Evolutionary conservation across 2,329 filamentous ascomycete genomes (phyloP).

Genomic region (Seiridium cupressi): DNA sequence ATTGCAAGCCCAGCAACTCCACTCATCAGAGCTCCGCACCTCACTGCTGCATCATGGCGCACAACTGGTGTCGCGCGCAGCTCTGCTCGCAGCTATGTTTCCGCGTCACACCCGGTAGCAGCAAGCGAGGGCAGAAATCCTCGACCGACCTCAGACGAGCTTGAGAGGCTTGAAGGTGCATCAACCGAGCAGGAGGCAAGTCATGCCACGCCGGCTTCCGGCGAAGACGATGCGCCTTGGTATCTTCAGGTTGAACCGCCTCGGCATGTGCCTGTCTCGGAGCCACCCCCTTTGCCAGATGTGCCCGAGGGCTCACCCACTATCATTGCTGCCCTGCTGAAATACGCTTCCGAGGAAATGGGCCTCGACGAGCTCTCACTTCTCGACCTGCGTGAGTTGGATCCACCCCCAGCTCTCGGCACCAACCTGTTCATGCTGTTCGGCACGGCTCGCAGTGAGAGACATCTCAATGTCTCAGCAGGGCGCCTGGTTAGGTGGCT

Average conservation of each 20-base stretch:
- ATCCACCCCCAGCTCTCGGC: slow-evolving; percentile 84
- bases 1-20: slow-evolving; percentile 14
- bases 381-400: slow-evolving; percentile 78
- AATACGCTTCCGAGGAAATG: slow-evolving; percentile 79
- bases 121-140: background rate
- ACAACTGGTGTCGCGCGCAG: background rate
- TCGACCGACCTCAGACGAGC: background rate
- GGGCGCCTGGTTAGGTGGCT: slow-evolving; percentile 89
- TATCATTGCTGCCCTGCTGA: slow-evolving; percentile 69
- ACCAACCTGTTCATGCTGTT: slow-evolving; percentile 90
- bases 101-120: background rate
- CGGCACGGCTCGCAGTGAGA: slow-evolving; percentile 86
- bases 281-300: slow-evolving; percentile 45
- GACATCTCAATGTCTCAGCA: slow-evolving; percentile 87
- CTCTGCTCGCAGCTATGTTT: background rate
- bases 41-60: slow-evolving; percentile 1
- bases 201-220: slow-evolving; percentile 5
- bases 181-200: slow-evolving; percentile 8
- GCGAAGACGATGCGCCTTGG: slow-evolving; percentile 54
- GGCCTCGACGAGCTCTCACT: slow-evolving; percentile 80
- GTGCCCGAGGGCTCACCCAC: slow-evolving; percentile 67
- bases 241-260: slow-evolving; percentile 75
- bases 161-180: background rate
- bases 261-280: slow-evolving; percentile 46
- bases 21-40: slow-evolving; percentile 7